Conservation (phyloP, 179 eudicot species). For the Spinacia oleracea region DNA sequence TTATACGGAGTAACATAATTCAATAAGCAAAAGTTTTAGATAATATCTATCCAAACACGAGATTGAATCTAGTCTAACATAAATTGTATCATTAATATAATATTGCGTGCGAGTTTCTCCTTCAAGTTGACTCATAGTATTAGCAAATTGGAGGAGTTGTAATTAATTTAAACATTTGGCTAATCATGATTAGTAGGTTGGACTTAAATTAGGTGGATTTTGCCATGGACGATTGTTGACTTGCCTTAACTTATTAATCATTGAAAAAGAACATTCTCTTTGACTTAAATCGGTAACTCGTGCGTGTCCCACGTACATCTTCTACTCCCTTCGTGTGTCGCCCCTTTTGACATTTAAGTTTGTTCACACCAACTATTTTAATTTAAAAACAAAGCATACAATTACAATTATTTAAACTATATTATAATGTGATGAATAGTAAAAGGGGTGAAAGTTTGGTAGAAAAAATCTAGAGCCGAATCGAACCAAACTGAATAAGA, state of each 20-base stretch:
- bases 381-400: too few relatives aligned
- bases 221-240: constrained; percentile 11
- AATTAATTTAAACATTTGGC: constrained; percentile 8
- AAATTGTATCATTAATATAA: not conserved
- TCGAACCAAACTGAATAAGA: too few relatives aligned
- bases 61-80: too few relatives aligned
- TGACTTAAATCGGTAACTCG: not conserved
- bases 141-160: not conserved
- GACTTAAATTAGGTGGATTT: constrained; percentile 12
- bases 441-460: too few relatives aligned
- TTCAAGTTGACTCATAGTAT: not conserved
- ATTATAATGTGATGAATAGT: too few relatives aligned
- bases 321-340: not conserved
- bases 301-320: not conserved
- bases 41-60: too few relatives aligned
- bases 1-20: too few relatives aligned
- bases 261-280: constrained; percentile 8
- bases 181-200: constrained; percentile 13
- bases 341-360: constrained; percentile 15
- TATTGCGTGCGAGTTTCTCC: not conserved
- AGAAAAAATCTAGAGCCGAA: too few relatives aligned
- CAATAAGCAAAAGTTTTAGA: too few relatives aligned
- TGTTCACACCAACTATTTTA: constrained; percentile 6
- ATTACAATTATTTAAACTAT: too few relatives aligned
- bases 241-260: not conserved